Evolutionary conservation across 768 basidiomycete genomes (phyloP).

Genomic region (Collybia sp.): DNA sequence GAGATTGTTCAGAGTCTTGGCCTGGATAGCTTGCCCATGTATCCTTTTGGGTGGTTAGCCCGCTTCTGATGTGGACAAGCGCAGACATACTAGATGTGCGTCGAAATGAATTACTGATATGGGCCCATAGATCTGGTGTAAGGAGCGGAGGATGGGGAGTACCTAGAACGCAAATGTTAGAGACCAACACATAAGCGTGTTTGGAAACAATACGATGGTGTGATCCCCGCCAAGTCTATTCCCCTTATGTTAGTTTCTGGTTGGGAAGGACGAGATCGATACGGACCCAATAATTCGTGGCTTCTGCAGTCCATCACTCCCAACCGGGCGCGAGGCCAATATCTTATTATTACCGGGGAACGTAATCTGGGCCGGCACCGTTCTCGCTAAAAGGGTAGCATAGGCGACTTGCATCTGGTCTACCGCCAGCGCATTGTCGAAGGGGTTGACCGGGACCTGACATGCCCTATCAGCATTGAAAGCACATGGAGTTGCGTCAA

Average conservation of each 20-base stretch:
- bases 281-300: constrained; percentile 67
- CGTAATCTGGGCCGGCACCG: constrained; percentile 28
- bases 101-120: constrained; percentile 85
- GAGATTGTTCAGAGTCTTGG: constrained; percentile 55
- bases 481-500: neutral
- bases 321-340: constrained; percentile 31
- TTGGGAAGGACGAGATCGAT: constrained; percentile 1
- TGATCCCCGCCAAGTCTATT: constrained; percentile 81
- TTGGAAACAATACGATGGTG: constrained; percentile 53
- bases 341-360: constrained; percentile 13
- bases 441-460: constrained; percentile 73
- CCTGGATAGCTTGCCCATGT: constrained; percentile 62
- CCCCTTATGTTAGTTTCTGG: neutral
- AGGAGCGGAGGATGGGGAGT: constrained; percentile 76
- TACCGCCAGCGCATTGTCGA: constrained; percentile 78
- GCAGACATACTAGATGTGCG: constrained; percentile 38
- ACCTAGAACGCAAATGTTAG: constrained; percentile 47
- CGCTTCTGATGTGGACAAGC: too few species aligned
- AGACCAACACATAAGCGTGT: constrained; percentile 22
- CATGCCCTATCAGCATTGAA: constrained; percentile 1
- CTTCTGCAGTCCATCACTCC: constrained; percentile 58
- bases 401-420: constrained; percentile 90
- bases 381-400: constrained; percentile 62
- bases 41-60: constrained; percentile 32
- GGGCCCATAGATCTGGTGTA: constrained; percentile 77